Evolutionary conservation across 345 rosid species (phyloP).

Genomic region (Camelina laxa): DNA sequence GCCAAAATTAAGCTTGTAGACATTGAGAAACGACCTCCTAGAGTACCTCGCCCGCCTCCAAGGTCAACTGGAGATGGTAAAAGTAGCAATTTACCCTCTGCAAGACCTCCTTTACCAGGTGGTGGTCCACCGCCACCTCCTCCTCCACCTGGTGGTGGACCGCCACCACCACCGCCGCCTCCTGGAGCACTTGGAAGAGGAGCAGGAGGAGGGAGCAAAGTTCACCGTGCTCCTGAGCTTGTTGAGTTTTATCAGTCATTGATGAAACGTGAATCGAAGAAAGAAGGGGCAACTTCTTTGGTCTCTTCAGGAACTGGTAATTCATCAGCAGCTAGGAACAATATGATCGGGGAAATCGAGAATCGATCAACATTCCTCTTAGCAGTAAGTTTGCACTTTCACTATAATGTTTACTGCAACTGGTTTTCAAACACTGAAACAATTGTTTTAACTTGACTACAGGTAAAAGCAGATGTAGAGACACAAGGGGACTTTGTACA

Average conservation of each 20-base stretch:
- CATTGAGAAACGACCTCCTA: conserved; percentile 85
- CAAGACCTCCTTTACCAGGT: conserved; percentile 54
- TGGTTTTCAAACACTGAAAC: neutral
- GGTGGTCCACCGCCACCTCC: conserved; percentile 65
- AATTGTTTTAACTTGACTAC: conserved; percentile 29
- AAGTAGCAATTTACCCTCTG: conserved; percentile 41
- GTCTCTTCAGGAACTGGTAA: conserved; percentile 69
- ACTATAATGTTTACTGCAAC: neutral
- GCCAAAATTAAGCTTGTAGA: conserved; percentile 76
- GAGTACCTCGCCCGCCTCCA: conserved; percentile 91
- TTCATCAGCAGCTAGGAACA: conserved; percentile 78
- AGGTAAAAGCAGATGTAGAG: conserved; percentile 99
- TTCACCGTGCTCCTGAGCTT: conserved; percentile 91
- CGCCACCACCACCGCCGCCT: conserved; percentile 84
- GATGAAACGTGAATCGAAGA: conserved; percentile 98
- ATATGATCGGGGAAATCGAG: conserved; percentile 95
- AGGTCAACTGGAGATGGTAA: conserved; percentile 53
- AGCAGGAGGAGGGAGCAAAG: conserved; percentile 74
- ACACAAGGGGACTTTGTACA: conserved; percentile 98
- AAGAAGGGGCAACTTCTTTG: conserved; percentile 72
- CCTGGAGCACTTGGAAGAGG: conserved; percentile 87
- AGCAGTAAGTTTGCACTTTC: conserved; percentile 58
- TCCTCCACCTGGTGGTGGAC: conserved; percentile 53
- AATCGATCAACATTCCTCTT: conserved; percentile 92
- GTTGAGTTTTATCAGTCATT: conserved; percentile 93